Evolutionary conservation across 23 red algal genomes (phyloP).

Genomic region (Gracilariopsis chorda): DNA sequence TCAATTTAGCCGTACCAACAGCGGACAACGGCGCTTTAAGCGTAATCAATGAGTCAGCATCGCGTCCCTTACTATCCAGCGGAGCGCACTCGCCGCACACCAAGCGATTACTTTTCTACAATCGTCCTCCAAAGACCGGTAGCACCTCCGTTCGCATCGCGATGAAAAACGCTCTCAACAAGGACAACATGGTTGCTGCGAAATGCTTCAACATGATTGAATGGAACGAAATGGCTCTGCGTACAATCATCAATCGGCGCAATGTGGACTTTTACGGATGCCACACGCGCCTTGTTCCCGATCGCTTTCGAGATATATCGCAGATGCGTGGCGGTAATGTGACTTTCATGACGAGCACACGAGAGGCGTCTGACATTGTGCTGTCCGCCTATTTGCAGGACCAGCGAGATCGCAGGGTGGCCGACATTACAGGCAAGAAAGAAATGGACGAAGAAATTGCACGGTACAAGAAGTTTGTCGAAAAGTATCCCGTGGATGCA

Average conservation of each 20-base stretch:
- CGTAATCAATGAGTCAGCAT: not conserved
- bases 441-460: not conserved
- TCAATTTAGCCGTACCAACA: not conserved
- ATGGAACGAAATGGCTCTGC: conserved; percentile 28
- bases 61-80: not conserved
- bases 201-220: conserved; percentile 41
- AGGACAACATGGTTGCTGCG: not conserved
- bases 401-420: not conserved
- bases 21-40: not conserved
- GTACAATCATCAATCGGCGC: conserved; percentile 15
- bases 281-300: not conserved
- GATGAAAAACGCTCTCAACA: not conserved
- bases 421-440: not conserved
- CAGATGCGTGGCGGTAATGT: not conserved
- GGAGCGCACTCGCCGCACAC: not conserved
- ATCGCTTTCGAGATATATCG: not conserved
- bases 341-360: conserved; percentile 26
- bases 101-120: conserved; percentile 20
- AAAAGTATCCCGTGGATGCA: not conserved
- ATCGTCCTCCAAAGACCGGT: conserved; percentile 14
- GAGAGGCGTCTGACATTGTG: not conserved
- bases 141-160: conserved; percentile 4
- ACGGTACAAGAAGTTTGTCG: not conserved
- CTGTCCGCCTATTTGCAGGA: conserved; percentile 24
- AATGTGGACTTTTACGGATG: conserved; percentile 18